These are phyloP conservation scores for Yamadazyma oceani DNA, from an alignment of 1,139 yeast species.

Conservation along the genomic window DNA sequence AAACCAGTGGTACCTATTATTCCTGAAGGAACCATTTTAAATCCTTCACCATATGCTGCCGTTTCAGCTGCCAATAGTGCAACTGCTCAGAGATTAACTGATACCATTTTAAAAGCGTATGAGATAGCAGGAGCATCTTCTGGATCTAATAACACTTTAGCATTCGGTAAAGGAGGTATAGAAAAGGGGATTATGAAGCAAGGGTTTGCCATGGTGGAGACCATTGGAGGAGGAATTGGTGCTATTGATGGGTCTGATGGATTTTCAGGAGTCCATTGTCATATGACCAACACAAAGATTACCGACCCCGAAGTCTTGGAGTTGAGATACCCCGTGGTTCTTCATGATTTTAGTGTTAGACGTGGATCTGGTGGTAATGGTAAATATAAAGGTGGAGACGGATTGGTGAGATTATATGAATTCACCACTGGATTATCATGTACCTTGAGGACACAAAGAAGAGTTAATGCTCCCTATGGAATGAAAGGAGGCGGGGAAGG, in stretches of 20 bases:
- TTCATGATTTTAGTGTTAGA: conserved; percentile 29
- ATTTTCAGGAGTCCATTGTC: conserved; percentile 43
- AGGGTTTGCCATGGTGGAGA: conserved; percentile 17
- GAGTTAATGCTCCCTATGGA: conserved; percentile 22
- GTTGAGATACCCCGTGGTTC: conserved; percentile 33
- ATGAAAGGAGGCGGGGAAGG: conserved; percentile 43
- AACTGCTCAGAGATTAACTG: conserved; percentile 44
- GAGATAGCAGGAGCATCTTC: conserved; percentile 9
- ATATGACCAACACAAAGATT: conserved; percentile 44
- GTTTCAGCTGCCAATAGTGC: conserved; percentile 48
- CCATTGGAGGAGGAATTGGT: conserved; percentile 16
- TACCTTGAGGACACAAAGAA: conserved; percentile 20
- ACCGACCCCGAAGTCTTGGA: conserved; percentile 42
- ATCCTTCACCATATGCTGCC: conserved; percentile 42
- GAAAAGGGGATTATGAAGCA: conserved; percentile 15
- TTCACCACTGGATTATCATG: conserved; percentile 19
- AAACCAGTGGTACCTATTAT: conserved; percentile 35
- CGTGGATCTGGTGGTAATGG: conserved; percentile 36
- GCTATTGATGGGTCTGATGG: conserved; percentile 28
- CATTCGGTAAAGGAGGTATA: conserved; percentile 15
- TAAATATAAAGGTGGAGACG: conserved; percentile 34
- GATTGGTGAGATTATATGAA: conserved; percentile 20
- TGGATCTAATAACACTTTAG: conserved; percentile 11
- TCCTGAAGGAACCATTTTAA: conserved; percentile 34
- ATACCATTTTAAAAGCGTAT: conserved; percentile 19